Conservation (phyloP, 2,329 filamentous ascomycete genomes). For the Calycina marina region DNA sequence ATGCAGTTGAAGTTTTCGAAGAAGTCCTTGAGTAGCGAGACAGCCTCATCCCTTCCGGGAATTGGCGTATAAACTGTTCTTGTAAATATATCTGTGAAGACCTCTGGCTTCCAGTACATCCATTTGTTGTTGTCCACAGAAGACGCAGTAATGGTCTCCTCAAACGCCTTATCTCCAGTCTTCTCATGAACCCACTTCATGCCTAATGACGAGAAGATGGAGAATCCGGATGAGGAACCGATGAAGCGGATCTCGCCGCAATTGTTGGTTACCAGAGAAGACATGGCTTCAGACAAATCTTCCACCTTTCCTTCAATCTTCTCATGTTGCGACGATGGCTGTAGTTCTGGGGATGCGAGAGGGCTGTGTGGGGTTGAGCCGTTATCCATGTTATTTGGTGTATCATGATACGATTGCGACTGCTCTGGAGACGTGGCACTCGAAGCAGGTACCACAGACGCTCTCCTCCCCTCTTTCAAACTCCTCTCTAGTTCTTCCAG, state of each 20-base stretch:
- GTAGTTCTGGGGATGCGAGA: conserved; percentile 33
- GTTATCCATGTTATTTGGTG: conserved; percentile 27
- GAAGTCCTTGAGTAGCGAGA: conserved; percentile 81
- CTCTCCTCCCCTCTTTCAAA: conserved; percentile 36
- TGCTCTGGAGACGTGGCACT: conserved; percentile 17
- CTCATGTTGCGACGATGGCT: conserved; percentile 18
- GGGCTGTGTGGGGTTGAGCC: conserved; percentile 29
- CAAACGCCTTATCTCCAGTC: conserved; percentile 89
- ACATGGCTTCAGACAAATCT: conserved; percentile 95
- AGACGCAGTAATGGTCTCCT: conserved; percentile 86
- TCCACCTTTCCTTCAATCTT: conserved; percentile 60
- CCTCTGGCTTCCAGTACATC: conserved; percentile 96
- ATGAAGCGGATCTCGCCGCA: conserved; percentile 92
- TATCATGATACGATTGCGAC: conserved; percentile 26
- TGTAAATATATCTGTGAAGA: conserved; percentile 84
- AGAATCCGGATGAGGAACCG: conserved; percentile 93
- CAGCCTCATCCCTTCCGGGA: conserved; percentile 72
- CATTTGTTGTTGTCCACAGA: conserved; percentile 88
- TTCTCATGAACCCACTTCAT: conserved; percentile 98
- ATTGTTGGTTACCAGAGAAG: conserved; percentile 88
- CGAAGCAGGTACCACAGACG: conserved; percentile 17
- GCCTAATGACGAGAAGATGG: conserved; percentile 95
- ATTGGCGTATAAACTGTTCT: conserved; percentile 71
- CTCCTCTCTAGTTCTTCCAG: conserved; percentile 79
- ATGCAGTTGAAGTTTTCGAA: conserved; percentile 99